phyloP scores from a whole-genome alignment of 2,329 filamentous ascomycete species.

The Trichoderma sp. region DNA sequence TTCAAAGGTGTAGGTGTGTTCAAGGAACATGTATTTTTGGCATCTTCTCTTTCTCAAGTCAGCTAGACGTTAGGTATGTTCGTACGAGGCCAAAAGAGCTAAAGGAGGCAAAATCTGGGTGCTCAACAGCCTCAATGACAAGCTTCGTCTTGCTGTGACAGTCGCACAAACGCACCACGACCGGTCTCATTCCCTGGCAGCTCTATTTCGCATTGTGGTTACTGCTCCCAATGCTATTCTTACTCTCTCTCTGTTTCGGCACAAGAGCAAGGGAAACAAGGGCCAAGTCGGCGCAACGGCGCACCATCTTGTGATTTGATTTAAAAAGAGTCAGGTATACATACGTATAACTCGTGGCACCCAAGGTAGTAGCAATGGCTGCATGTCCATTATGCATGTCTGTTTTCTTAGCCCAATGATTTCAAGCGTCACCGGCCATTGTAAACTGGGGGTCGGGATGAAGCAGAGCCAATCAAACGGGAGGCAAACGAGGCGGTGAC shows the following conservation, averaged over 20 bases:
- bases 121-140: slow-evolving; percentile 14
- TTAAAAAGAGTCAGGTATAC: background rate
- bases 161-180: background rate
- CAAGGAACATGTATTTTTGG: background rate
- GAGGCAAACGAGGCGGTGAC: slow-evolving; percentile 15
- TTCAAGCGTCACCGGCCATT: background rate
- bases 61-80: background rate
- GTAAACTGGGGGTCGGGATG: slow-evolving; percentile 13
- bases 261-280: background rate
- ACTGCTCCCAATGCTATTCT: background rate
- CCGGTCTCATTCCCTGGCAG: slow-evolving; percentile 14
- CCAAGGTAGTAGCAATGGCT: background rate
- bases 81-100: background rate
- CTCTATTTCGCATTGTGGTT: background rate
- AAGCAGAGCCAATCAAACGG: slow-evolving; percentile 14
- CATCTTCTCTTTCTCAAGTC: background rate
- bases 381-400: slow-evolving; percentile 12
- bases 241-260: background rate
- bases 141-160: slow-evolving; percentile 13
- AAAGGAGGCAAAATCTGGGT: background rate
- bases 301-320: slow-evolving; percentile 20
- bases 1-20: background rate
- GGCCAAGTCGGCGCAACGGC: background rate
- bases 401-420: slow-evolving; percentile 5
- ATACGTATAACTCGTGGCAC: background rate